These are phyloP conservation scores for Cymbopogon citratus DNA, from an alignment of 176 grass and related monocot species.

Conservation along the genomic window DNA sequence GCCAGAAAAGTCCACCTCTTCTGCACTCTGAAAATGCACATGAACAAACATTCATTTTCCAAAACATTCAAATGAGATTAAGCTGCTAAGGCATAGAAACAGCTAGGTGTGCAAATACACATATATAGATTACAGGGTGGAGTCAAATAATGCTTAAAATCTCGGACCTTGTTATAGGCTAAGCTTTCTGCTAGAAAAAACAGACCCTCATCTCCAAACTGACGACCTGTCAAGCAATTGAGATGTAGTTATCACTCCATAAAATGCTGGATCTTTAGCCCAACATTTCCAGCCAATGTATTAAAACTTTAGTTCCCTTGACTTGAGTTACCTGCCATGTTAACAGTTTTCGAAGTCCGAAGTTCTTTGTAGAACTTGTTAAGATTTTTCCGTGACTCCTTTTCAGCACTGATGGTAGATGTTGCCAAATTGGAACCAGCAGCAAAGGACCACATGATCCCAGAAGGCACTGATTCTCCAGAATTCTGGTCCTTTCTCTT, in stretches of 20 bases:
- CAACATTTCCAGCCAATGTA: neutral
- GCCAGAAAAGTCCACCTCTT: conserved; percentile 88
- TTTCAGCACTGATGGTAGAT: conserved; percentile 43
- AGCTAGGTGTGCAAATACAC: neutral
- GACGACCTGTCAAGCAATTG: conserved; percentile 55
- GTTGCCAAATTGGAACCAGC: conserved; percentile 73
- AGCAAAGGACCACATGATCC: conserved; percentile 68
- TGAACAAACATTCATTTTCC: neutral
- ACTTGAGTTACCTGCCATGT: conserved; percentile 73
- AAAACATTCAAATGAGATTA: neutral
- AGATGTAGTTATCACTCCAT: conserved; percentile 1
- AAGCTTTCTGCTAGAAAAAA: conserved; percentile 98
- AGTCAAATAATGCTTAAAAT: conserved; percentile 7
- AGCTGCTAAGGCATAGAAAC: neutral
- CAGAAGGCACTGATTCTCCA: conserved; percentile 16
- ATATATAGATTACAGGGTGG: neutral
- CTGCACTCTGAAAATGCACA: conserved; percentile 61
- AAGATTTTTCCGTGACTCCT: conserved; percentile 67
- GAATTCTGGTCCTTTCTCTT: conserved; percentile 40
- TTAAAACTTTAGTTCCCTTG: neutral
- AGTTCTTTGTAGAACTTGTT: conserved; percentile 82
- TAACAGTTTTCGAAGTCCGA: conserved; percentile 60
- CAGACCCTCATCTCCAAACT: conserved; percentile 90
- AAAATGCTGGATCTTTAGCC: neutral
- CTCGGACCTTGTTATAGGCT: conserved; percentile 82